Evolutionary conservation across 2,329 filamentous ascomycete genomes (phyloP).

Genomic region (Pseudogymnoascus sp.): DNA sequence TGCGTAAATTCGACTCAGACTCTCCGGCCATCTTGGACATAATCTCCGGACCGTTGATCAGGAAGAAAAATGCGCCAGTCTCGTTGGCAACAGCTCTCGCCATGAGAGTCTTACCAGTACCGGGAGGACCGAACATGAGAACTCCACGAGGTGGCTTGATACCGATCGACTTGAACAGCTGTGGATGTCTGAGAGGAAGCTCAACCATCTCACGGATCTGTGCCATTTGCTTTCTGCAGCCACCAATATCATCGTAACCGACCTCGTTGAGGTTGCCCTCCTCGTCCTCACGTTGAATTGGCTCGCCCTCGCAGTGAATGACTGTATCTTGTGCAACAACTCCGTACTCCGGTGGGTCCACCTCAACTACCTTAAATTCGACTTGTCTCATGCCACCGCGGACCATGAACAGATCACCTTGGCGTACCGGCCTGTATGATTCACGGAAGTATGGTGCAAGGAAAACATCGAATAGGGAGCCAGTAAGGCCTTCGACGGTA

Average conservation of each 20-base stretch:
- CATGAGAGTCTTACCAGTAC: slow-evolving; percentile 99
- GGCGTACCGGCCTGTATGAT: slow-evolving; percentile 92
- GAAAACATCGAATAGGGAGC: slow-evolving; percentile 97
- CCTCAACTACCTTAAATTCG: slow-evolving; percentile 98
- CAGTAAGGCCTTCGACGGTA: slow-evolving; percentile 94
- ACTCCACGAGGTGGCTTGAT: slow-evolving; percentile 99
- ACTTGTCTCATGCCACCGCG: slow-evolving; percentile 98
- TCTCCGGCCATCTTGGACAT: slow-evolving; percentile 99
- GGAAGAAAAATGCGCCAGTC: slow-evolving; percentile 98
- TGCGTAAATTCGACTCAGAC: slow-evolving; percentile 94
- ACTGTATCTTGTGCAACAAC: slow-evolving; percentile 98
- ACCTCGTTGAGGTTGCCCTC: slow-evolving; percentile 99
- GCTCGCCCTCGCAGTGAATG: slow-evolving; percentile 96
- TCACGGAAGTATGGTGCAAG: slow-evolving; percentile 99
- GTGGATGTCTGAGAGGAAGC: slow-evolving; percentile 89
- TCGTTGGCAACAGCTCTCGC: slow-evolving; percentile 97
- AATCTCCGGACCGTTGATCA: slow-evolving; percentile 98
- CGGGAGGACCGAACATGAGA: slow-evolving; percentile 89
- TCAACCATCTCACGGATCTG: slow-evolving; percentile 99
- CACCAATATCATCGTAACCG: slow-evolving; percentile 98
- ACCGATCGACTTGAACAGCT: slow-evolving; percentile 99
- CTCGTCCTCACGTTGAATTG: slow-evolving; percentile 95
- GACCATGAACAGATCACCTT: slow-evolving; percentile 96
- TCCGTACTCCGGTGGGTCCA: slow-evolving; percentile 95
- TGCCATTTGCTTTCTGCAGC: slow-evolving; percentile 99